Conservation (phyloP, 768 basidiomycete species). For the Galerina sulciceps region DNA sequence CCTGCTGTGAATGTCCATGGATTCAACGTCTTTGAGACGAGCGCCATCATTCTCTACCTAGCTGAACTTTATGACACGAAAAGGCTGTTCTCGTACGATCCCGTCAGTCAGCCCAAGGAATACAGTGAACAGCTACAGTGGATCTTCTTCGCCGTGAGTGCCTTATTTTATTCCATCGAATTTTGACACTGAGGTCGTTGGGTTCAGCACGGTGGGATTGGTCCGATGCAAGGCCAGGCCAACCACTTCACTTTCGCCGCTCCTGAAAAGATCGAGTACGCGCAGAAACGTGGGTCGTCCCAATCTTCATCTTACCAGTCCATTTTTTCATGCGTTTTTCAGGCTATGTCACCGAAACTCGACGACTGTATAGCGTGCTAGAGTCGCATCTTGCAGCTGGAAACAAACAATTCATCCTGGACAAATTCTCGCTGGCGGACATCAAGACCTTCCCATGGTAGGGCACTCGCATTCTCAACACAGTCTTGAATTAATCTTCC, state of each 20-base stretch:
- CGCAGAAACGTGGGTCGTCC: conserved; percentile 52
- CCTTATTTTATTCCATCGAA: not conserved
- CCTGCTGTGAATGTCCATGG: conserved; percentile 67
- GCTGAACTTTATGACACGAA: conserved; percentile 79
- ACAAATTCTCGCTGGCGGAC: conserved; percentile 72
- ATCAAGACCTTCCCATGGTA: conserved; percentile 71
- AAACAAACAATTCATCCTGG: conserved; percentile 78
- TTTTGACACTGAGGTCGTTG: not conserved
- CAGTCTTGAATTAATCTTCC: not conserved
- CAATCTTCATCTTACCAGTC: not conserved
- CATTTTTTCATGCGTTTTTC: conserved; percentile 1
- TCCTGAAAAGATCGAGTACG: conserved; percentile 69
- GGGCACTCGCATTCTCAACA: conserved; percentile 3
- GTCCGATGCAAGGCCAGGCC: conserved; percentile 89
- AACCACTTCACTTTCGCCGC: conserved; percentile 69
- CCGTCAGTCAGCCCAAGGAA: conserved; percentile 50
- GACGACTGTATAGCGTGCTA: conserved; percentile 79
- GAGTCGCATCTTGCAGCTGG: conserved; percentile 70
- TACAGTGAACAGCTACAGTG: conserved; percentile 79
- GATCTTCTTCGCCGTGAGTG: conserved; percentile 77
- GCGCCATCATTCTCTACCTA: conserved; percentile 82
- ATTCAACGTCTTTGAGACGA: conserved; percentile 74
- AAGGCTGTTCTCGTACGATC: conserved; percentile 66
- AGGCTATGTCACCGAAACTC: conserved; percentile 84
- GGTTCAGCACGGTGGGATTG: conserved; percentile 72